Evolutionary conservation across 2,329 filamentous ascomycete species (phyloP).

Genomic region (Lecanoromycetidae sp.): DNA sequence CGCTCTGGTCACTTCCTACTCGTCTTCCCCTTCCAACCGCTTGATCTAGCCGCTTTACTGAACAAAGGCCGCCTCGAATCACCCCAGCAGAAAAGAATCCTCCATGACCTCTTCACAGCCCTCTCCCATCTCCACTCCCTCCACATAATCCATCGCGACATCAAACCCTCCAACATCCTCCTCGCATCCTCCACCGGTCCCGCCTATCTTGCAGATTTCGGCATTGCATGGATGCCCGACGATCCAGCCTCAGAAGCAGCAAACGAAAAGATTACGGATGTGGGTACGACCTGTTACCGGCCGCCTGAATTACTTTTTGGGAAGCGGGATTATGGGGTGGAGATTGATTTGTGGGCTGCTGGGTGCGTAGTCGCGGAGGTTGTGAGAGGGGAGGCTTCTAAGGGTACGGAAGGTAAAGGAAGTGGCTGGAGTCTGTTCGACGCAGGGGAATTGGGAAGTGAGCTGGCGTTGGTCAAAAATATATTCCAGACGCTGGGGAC

Average conservation of each 20-base stretch:
- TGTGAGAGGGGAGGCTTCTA: constrained; percentile 31
- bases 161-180: constrained; percentile 86
- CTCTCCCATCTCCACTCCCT: constrained; percentile 58
- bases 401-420: constrained; percentile 19
- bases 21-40: constrained; percentile 71
- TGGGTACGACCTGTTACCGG: constrained; percentile 85
- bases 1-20: constrained; percentile 64
- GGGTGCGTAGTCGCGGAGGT: constrained; percentile 75
- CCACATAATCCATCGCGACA: constrained; percentile 79
- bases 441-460: constrained; percentile 79
- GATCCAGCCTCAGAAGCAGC: constrained; percentile 48
- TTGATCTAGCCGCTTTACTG: constrained; percentile 60
- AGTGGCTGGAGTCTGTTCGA: constrained; percentile 55
- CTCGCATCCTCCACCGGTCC: constrained; percentile 55
- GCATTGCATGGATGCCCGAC: constrained; percentile 69
- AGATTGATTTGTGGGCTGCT: constrained; percentile 79
- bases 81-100: constrained; percentile 32
- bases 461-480: constrained; percentile 78
- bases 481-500: constrained; percentile 89
- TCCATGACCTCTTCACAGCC: constrained; percentile 59
- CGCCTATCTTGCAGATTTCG: constrained; percentile 79
- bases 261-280: constrained; percentile 69
- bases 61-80: constrained; percentile 27
- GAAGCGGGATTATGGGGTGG: constrained; percentile 55
- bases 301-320: constrained; percentile 86